Conservation (phyloP, 495 filamentous ascomycete species). For the Entonaema liquescens region DNA sequence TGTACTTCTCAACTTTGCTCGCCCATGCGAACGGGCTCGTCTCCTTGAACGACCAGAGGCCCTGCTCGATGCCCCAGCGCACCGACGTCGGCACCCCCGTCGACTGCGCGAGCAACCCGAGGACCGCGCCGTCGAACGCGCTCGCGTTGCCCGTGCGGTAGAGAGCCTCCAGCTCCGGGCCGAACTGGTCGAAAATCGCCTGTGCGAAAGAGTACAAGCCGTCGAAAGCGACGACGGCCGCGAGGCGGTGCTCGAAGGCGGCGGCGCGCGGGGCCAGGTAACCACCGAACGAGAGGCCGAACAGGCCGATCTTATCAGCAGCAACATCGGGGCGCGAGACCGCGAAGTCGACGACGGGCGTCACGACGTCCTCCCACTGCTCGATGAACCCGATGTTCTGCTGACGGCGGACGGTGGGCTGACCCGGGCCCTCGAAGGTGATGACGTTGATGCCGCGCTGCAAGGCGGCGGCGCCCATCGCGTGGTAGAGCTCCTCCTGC, state of each 20-base stretch:
- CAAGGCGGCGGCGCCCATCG: constrained; percentile 44
- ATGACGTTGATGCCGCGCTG: constrained; percentile 58
- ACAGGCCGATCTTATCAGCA: constrained; percentile 38
- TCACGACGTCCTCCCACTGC: constrained; percentile 58
- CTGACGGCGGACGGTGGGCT: constrained; percentile 53
- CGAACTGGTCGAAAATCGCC: constrained; percentile 14
- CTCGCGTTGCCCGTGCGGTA: constrained; percentile 20
- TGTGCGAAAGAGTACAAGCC: constrained; percentile 47
- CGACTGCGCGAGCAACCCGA: neutral
- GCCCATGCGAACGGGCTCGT: constrained; percentile 46
- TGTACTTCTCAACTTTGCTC: constrained; percentile 30
- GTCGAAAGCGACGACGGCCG: constrained; percentile 51
- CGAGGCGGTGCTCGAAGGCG: constrained; percentile 55
- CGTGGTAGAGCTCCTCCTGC: constrained; percentile 57
- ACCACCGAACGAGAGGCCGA: constrained; percentile 54
- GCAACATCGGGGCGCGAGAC: constrained; percentile 43
- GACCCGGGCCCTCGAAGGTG: constrained; percentile 61
- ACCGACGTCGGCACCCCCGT: constrained; percentile 2
- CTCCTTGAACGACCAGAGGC: constrained; percentile 53
- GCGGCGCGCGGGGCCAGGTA: constrained; percentile 51
- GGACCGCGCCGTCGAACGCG: constrained; percentile 24
- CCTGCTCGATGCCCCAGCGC: constrained; percentile 53
- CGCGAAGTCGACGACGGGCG: constrained; percentile 56
- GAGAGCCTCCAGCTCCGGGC: constrained; percentile 7
- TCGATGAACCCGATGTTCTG: constrained; percentile 59